Evolutionary conservation across 148 eudicot species (phyloP), one percentile per base, ranked within the genome.

Genomic region (Camellia lanceoleosa): DNA sequence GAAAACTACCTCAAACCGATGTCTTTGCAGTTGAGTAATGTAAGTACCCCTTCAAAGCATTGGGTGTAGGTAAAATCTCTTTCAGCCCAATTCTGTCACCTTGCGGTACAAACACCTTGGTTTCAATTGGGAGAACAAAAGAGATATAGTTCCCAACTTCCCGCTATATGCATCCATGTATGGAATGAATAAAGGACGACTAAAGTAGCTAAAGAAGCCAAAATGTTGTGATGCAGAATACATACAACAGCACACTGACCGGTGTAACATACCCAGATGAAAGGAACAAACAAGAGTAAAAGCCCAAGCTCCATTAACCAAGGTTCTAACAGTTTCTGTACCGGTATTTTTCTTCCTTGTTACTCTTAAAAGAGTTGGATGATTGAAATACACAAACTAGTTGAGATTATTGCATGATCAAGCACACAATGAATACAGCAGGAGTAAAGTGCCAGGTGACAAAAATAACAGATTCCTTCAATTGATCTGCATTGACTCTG

Each of bases 401-500:
- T 78, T 44, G 66, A 74, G 54, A 72, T 79, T 75, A 74, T 82
- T 44, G 81, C 84, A 82, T 70, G 70, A 74, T 77, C 81, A 81
- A 76, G 82, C 67, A 81, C 75, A 79, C 84, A 77, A 23, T 47
- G 71, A 82, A 73, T 71, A 60, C 55, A 71, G 68, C 77, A 77
- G 68, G 42, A 60, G 81, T 66, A 78, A 79, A 79, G 77, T 52
- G 80, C 73, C 66, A 61, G 72, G 52, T 43, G 49, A 76, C 51
- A 79, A 66, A 49, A 30, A 76, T 38, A 20, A 47, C 5, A 47
- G 62, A 38, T 20, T 41, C 4, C 14, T 71, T 84, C 82, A 86
- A 76, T 87, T 87, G n/a, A 85, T 87, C 84, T 91, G 87, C 97
- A 90, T 92, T 41, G 91, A 89, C 80, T 85, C 89, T 52, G 92